Conservation (phyloP, 106 monocot genomes). For the Alisma plantagoaquatica region DNA sequence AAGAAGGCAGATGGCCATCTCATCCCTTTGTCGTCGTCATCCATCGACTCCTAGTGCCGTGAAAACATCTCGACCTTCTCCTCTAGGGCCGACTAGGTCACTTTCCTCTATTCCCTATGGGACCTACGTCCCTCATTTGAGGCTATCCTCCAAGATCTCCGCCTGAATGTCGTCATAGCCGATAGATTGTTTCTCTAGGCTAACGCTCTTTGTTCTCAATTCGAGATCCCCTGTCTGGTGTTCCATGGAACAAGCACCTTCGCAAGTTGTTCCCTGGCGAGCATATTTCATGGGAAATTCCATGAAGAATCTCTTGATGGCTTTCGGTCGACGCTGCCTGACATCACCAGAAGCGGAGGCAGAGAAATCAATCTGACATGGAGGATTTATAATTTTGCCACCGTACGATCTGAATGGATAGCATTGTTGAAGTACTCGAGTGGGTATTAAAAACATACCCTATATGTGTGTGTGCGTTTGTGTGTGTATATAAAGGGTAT, state of each 20-base stretch:
- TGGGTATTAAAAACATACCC: too few relatives aligned
- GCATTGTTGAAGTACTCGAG: too few relatives aligned
- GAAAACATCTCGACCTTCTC: neutral
- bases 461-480: too few relatives aligned
- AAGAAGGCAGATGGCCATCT: too few relatives aligned
- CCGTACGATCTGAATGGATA: too few relatives aligned
- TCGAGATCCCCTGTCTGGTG: constrained; percentile 18
- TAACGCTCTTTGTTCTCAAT: neutral
- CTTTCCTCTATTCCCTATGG: constrained; percentile 8
- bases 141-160: constrained; percentile 2
- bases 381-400: too few relatives aligned
- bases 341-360: too few relatives aligned
- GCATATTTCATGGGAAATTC: neutral
- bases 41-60: neutral
- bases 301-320: too few relatives aligned
- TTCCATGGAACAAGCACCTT: constrained; percentile 20
- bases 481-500: too few relatives aligned
- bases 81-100: constrained; percentile 5
- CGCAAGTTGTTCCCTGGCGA: neutral
- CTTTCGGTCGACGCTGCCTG: too few relatives aligned
- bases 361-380: too few relatives aligned
- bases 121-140: constrained; percentile 11
- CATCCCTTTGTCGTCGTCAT: neutral
- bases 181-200: constrained; percentile 25
- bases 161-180: constrained; percentile 19